Evolutionary conservation across 441 rosid species (phyloP), one percentile per base, ranked within the genome.

Genomic region (Geranium incanum): DNA sequence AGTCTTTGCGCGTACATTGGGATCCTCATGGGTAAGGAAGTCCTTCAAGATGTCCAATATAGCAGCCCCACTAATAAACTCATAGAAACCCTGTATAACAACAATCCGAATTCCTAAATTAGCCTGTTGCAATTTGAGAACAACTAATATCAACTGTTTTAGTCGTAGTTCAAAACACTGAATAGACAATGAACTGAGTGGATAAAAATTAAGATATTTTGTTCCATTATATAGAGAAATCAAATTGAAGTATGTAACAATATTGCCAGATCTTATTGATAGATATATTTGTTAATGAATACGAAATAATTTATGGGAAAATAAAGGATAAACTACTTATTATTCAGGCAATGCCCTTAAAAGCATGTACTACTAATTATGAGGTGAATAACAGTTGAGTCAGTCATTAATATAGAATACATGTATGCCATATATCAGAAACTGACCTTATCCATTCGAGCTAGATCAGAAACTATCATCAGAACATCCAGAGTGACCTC

Each of bases 381-480:
- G 5, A 52, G 19, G 19, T 16, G n/a, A 28, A 19, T 36, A 55
- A 65, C 41, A 65, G 41, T 41, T 36, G 36, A 36, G 68, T 65
- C n/a, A 36, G 36, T 64, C 39, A 23, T 36, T 33, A 13, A 65
- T 33, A 65, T 13, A 13, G 1, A 12, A 48, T 48, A 48, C 33
- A 36, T 65, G 68, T 33, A 65, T 36, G 11, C 68, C 43, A 65
- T 5, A 65, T 57, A 57, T 18, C 43, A 57, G 71, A 81, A 70
- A 15, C 86, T 80, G 71, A 95, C 99, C 92, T 92, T 86, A 79
- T 95, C 93, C 99, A 89, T 91, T 23, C 97, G 93, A 28, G 98
- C 92, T 68, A 91, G 85, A 84, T 95, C 99, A 73, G 98, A 93
- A 72, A 92, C 76, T 62, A 93, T 93, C 97, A 91, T 95, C 88